Conservation (phyloP, 164 flowering plant genomes). For the Echeveria elegans region DNA sequence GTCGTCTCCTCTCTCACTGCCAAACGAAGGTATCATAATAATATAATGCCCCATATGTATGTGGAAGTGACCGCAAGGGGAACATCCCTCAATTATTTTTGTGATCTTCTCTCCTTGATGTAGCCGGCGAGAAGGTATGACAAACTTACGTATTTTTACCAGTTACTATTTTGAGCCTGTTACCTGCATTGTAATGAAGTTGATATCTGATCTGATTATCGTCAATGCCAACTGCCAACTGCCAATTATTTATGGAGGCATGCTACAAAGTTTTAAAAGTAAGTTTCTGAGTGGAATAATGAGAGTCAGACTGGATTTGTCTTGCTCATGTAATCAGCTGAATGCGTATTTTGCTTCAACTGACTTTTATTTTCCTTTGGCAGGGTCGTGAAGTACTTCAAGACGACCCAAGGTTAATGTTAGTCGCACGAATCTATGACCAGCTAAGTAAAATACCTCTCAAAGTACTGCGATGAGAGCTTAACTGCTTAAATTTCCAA, state of each 20-base stretch:
- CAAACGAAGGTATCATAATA: conserved; percentile 44
- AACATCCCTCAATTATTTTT: conserved; percentile 39
- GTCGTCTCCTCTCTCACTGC: conserved; percentile 55
- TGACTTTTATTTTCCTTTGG: too few species aligned
- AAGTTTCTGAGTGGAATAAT: conserved; percentile 15
- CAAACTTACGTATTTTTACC: background rate
- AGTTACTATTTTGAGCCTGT: background rate
- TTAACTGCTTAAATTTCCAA: background rate
- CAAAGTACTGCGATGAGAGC: conserved; percentile 15
- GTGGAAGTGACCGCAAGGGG: conserved; percentile 43
- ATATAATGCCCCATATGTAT: conserved; percentile 29
- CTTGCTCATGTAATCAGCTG: background rate
- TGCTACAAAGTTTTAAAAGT: conserved; percentile 75
- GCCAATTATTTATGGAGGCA: conserved; percentile 81
- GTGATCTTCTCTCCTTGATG: conserved; percentile 73
- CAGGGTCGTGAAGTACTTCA: conserved; percentile 78
- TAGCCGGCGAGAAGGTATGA: conserved; percentile 82
- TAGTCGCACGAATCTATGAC: conserved; percentile 40
- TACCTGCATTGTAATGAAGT: background rate
- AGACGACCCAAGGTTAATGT: conserved; percentile 65
- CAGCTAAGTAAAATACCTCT: conserved; percentile 29
- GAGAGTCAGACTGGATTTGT: background rate
- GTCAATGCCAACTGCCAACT: too few species aligned
- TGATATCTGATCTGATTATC: too few species aligned
- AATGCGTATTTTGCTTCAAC: background rate